Evolutionary conservation across 345 rosid species (phyloP).

Genomic region (Theobroma cacao): DNA sequence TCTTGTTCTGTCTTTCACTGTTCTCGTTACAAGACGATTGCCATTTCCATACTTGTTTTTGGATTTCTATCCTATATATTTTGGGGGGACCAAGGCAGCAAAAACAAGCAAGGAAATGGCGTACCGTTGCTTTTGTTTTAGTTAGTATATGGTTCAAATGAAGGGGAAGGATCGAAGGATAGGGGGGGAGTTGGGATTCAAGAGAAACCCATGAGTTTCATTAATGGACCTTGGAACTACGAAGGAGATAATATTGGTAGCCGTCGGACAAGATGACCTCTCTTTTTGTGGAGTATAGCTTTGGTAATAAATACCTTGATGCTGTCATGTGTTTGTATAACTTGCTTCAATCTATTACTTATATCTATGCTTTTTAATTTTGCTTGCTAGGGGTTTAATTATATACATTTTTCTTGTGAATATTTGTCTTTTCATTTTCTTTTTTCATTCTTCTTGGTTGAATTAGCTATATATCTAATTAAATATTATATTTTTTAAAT

Average conservation of each 20-base stretch:
- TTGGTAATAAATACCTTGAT: conserved; percentile 14
- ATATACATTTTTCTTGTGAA: no score
- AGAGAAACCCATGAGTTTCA: conserved; percentile 46
- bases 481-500: no score
- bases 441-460: no score
- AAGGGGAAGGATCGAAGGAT: not conserved
- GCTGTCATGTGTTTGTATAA: not conserved
- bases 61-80: not conserved
- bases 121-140: not conserved
- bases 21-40: not conserved
- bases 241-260: not conserved
- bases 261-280: not conserved
- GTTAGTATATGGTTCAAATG: not conserved
- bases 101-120: conserved; percentile 61
- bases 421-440: no score
- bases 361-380: no score
- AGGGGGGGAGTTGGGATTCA: conserved; percentile 33
- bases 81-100: conserved; percentile 7
- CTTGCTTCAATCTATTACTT: no score
- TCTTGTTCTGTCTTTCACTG: not conserved
- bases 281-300: not conserved
- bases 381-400: no score
- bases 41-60: conserved; percentile 58
- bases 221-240: conserved; percentile 21
- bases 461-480: no score